Evolutionary conservation across 331 rosid species (phyloP), one percentile per base, ranked within the genome.

Genomic region (Prunus yedoensis): DNA sequence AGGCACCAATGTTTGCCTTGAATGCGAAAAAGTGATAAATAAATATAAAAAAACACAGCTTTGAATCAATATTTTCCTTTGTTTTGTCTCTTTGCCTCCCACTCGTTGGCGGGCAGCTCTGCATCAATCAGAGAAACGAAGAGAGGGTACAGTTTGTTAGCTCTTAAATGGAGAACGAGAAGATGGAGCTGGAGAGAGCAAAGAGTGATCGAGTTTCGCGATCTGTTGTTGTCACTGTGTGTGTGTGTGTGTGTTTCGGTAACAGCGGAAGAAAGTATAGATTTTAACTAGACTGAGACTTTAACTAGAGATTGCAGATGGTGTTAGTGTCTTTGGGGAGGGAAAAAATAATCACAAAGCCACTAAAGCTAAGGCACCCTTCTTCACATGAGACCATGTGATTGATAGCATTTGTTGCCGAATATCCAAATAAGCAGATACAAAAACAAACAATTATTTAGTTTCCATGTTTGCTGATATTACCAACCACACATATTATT

Each of bases 361-460:
- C 49, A 27, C 28, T 27, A 27, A 27, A 27, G 28, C 28, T 27
- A 27, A 27, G 28, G 28, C 28, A 1, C 28, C 28, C 28, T 27
- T 27, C 67, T 8, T 61, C 77, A 50, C 71, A 28, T 72, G 75
- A 73, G 57, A 73, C 69, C 78, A 32, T 49, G 71, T 49, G 70
- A 16, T 18, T 56, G n/a, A 27, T 27, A 1, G 28, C 28, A 27
- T 51, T 50, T 50, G 5, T 50, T 50, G 9, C 1, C 21, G 9
- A 56, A 56, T 10, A 3, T 1, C 25, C 60, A n/a, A 54, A 54
- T 62, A 62, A 14, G 67, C 18, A 30, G 7, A 20, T 62, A 27
- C 28, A 27, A 27, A 27, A 15, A 20, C n/a, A n/a, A n/a, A n/a
- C 15, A 3, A 13, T 41, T 11, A 4, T 3, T 17, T 32, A 56